Evolutionary conservation across 139 green algal species (phyloP), one percentile per base, ranked within the genome.

Genomic region (Ettlia oleoabundans): DNA sequence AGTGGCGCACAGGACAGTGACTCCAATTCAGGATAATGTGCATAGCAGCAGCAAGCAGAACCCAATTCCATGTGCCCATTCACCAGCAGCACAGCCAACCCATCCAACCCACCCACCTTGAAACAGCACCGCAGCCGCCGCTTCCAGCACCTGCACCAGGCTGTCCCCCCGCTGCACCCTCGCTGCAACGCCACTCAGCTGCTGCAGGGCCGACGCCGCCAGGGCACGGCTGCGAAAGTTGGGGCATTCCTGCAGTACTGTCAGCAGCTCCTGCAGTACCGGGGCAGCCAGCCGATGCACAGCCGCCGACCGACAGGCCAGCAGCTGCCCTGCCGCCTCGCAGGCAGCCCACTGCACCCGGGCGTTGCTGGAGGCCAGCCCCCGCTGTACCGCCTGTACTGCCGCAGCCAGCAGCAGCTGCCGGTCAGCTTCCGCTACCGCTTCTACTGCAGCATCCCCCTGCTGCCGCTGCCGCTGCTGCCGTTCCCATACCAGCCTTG

Each of bases 311-410:
- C 19, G 6, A 47, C 72, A 78, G 0, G 53, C 73, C 53, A 80
- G 73, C 26, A 80, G 38, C 35, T 33, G 18, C 24, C 35, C 53
- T 19, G 73, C 73, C 9, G 73, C 73, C 24, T 80, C 73, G 38
- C 73, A 80, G 7, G 73, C 73, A 10, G 73, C 73, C 73, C 73
- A 80, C 73, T 80, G 73, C 33, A 80, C 73, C 0, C 73, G 73
- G 2, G 35, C 35, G 35, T 52, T 80, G 38, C 38, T 15, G 0
- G 73, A 6, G 0, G 53, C 53, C 10, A 69, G 10, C 32, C 73
- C 30, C 9, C 4, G 5, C 33, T 52, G 37, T 35, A 80, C 52
- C 9, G 53, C 73, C 28, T 52, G 3, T 1, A 38, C 73, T 30
- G 35, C 73, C 8, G 32, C 53, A 1, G 7, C 73, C 38, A 80